These are phyloP conservation scores for Chenopodium quinoa DNA, from an alignment of 148 eudicot genomes.

Conservation along the genomic window DNA sequence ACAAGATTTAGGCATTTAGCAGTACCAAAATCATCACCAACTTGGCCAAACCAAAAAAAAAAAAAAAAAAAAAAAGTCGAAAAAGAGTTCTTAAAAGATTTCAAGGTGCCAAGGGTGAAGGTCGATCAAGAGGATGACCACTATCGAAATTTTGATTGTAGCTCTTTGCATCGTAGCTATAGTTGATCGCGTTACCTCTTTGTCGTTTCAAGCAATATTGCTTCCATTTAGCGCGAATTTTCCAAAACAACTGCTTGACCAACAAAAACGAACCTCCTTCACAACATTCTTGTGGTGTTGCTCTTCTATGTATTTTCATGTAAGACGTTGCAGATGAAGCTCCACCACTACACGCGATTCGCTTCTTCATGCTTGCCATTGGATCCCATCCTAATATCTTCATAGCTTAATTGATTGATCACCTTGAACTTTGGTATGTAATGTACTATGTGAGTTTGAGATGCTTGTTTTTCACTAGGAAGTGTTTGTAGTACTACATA, in stretches of 20 bases:
- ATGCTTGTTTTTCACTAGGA: background rate
- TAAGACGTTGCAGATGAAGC: background rate
- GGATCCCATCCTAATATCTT: conserved; percentile 17
- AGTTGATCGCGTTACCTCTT: background rate
- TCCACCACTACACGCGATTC: background rate
- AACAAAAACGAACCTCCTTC: background rate
- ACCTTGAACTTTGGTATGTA: background rate
- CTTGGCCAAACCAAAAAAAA: background rate
- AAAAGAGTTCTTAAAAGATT: background rate
- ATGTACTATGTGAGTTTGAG: background rate
- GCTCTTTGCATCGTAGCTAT: conserved; percentile 5
- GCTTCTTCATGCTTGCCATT: conserved; percentile 1
- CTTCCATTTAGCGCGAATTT: conserved; percentile 3
- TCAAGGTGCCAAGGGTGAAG: conserved; percentile 7
- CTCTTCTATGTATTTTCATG: background rate
- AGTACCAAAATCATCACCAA: background rate
- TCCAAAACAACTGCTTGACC: conserved; percentile 6
- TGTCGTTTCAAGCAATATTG: background rate
- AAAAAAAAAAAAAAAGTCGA: background rate
- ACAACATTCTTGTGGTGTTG: background rate
- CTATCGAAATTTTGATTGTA: conserved; percentile 5
- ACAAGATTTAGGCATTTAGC: background rate
- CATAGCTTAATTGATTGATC: background rate
- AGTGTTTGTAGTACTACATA: background rate
- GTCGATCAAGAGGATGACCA: conserved; percentile 1